phyloP scores from a whole-genome alignment of 1,284 basidiomycete species.

The Ceratobasidium sp. region DNA sequence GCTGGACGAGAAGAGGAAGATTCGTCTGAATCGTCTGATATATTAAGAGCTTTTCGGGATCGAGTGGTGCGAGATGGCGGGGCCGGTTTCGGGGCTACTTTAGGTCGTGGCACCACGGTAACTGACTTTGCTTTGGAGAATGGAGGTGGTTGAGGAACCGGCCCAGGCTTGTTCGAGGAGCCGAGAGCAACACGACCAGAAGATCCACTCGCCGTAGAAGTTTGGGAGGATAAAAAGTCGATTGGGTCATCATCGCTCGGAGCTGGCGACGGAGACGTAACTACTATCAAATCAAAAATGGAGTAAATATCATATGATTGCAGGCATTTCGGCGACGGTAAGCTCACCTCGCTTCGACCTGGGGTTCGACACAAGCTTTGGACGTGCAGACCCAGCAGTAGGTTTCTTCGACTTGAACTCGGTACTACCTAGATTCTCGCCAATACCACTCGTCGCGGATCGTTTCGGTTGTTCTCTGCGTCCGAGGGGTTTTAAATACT shows the following conservation, averaged over 20 bases:
- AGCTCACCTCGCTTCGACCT: background rate
- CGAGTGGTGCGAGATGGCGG: background rate
- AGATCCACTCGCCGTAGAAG: background rate
- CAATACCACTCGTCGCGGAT: constrained; percentile 13
- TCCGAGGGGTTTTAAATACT: constrained; percentile 5
- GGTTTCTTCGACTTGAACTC: background rate
- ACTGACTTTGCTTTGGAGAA: constrained; percentile 8
- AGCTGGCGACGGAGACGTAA: background rate
- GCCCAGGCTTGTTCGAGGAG: background rate
- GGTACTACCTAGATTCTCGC: constrained; percentile 30
- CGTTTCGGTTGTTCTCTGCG: background rate
- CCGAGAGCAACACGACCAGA: background rate
- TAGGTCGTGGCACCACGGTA: background rate
- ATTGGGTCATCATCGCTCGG: constrained; percentile 27
- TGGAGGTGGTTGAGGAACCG: constrained; percentile 19
- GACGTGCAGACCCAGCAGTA: background rate
- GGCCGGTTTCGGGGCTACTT: background rate
- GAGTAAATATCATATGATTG: background rate
- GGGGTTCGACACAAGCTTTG: constrained; percentile 7
- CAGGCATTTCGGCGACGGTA: background rate
- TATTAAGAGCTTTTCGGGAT: background rate
- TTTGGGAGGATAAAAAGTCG: constrained; percentile 19
- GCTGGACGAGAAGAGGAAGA: constrained; percentile 8
- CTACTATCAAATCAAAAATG: background rate
- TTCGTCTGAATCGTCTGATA: constrained; percentile 1